Percentiles rank a stretch among this genome's conserved stretches.
These are phyloP conservation scores for Cryptosporidium andersoni DNA, from an alignment of 169 alveolate genomes.

Conservation along the genomic window DNA sequence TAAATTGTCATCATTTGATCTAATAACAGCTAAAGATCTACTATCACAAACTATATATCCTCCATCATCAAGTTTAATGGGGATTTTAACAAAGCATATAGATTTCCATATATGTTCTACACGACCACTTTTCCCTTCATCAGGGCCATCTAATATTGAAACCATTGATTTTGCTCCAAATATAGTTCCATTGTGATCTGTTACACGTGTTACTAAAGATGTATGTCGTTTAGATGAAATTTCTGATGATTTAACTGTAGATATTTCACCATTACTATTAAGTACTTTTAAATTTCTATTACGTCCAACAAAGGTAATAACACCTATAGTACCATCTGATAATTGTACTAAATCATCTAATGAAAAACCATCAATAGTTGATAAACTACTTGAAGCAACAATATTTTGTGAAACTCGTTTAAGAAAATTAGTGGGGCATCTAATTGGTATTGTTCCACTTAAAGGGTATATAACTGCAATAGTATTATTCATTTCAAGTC, in stretches of 20 bases:
- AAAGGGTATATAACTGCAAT: constrained; percentile 54
- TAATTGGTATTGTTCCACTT: constrained; percentile 54
- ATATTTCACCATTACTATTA: constrained; percentile 54
- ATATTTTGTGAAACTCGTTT: constrained; percentile 53
- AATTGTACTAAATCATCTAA: constrained; percentile 83
- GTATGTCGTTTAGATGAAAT: constrained; percentile 61
- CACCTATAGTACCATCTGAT: constrained; percentile 82
- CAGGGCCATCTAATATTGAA: constrained; percentile 34
- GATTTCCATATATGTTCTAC: constrained; percentile 70
- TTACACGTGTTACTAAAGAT: constrained; percentile 46
- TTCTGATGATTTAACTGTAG: constrained; percentile 55
- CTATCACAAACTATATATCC: constrained; percentile 63
- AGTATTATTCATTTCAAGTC: constrained; percentile 31
- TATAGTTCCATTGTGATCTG: constrained; percentile 44
- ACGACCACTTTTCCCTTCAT: constrained; percentile 51
- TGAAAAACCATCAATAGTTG: constrained; percentile 81
- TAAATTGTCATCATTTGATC: constrained; percentile 19
- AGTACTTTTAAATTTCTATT: constrained; percentile 77
- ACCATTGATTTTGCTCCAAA: constrained; percentile 67
- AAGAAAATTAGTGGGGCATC: constrained; percentile 41
- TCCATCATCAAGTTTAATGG: constrained; percentile 47
- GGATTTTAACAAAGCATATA: constrained; percentile 52
- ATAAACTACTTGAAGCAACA: constrained; percentile 58
- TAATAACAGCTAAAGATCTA: constrained; percentile 19
- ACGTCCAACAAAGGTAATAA: constrained; percentile 80